Evolutionary conservation across 176 grass and related monocot species (phyloP).

Genomic region (Hordeum vulgare): MorexV3_pseudomolecules_assembly NC_058519.1:91817313-91817812

Average conservation of each 20-base stretch:
- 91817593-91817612: conserved; percentile 87
- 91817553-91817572: conserved; percentile 88
- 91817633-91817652: conserved; percentile 99
- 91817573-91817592: conserved; percentile 91
- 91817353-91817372: neutral
- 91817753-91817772: neutral
- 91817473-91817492: conserved; percentile 5
- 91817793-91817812: neutral
- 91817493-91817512: conserved; percentile 14
- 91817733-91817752: neutral
- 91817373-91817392: neutral
- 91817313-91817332: conserved; percentile 98
- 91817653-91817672: conserved; percentile 87
- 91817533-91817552: neutral
- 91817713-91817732: conserved; percentile 20
- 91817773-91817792: neutral
- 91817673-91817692: conserved; percentile 27
- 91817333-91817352: conserved; percentile 32
- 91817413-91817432: conserved; percentile 98
- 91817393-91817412: conserved; percentile 32
- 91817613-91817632: conserved; percentile 99
- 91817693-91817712: neutral
- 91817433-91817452: conserved; percentile 96
- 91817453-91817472: conserved; percentile 96
- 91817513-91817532: neutral